A percentile compares a stretch with the other conserved stretches of the same genome.
Conservation (phyloP, 768 basidiomycete species). For the Kwoniella sp. region DNA sequence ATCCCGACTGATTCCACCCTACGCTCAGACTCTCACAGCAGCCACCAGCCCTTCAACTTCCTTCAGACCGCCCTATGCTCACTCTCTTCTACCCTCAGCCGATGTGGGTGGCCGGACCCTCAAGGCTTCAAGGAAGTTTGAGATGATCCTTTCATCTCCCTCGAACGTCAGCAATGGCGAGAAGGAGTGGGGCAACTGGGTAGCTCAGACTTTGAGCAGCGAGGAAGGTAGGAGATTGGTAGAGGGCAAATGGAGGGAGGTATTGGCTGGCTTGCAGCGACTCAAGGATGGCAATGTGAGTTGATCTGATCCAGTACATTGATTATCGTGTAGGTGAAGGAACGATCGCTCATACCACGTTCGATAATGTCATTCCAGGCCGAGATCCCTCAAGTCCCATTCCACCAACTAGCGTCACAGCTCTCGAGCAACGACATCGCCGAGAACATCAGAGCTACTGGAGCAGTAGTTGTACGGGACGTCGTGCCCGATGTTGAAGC, state of each 20-base stretch:
- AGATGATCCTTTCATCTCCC: neutral
- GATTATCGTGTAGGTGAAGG: no score
- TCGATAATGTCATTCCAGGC: constrained; percentile 11
- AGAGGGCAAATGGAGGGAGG: constrained; percentile 4
- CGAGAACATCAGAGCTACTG: constrained; percentile 26
- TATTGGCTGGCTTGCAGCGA: constrained; percentile 7
- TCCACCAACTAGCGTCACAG: constrained; percentile 22
- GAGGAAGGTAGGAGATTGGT: constrained; percentile 8
- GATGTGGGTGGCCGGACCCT: neutral
- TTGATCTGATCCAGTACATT: neutral
- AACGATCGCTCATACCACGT: neutral
- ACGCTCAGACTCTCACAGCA: constrained; percentile 14
- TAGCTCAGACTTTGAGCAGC: neutral
- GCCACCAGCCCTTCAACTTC: constrained; percentile 4
- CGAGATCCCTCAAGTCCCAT: constrained; percentile 39
- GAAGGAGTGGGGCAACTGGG: constrained; percentile 8
- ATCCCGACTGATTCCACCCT: constrained; percentile 14
- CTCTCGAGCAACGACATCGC: constrained; percentile 17
- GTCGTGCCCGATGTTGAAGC: constrained; percentile 42
- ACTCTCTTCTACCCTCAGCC: neutral
- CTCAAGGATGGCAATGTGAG: constrained; percentile 14
- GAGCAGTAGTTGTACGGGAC: constrained; percentile 41
- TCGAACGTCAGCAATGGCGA: neutral
- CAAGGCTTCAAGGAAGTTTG: constrained; percentile 16
- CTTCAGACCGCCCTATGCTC: constrained; percentile 20